phyloP scores from a whole-genome alignment of 257 asterid genomes.

The Penstemon barbatus region DNA sequence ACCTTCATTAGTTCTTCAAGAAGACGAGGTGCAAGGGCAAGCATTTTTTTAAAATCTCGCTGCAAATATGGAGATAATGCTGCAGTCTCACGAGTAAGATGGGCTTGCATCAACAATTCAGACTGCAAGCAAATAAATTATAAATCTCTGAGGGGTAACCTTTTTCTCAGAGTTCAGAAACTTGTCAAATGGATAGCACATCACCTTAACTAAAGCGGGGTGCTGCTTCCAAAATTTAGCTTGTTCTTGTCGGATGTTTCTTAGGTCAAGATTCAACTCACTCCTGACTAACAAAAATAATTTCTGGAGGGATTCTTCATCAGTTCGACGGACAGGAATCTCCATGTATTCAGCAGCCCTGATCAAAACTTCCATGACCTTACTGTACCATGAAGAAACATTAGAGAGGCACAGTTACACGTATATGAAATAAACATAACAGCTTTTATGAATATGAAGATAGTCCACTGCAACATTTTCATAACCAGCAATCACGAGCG shows the following conservation, averaged over 20 bases:
- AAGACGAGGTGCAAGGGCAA: constrained; percentile 95
- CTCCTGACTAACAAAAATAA: constrained; percentile 88
- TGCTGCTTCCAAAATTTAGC: constrained; percentile 97
- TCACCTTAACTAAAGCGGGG: constrained; percentile 97
- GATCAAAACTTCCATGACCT: constrained; percentile 91
- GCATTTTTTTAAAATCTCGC: constrained; percentile 78
- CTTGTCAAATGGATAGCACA: constrained; percentile 24
- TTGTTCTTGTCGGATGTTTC: constrained; percentile 92
- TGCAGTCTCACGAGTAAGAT: constrained; percentile 86
- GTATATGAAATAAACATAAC: not conserved
- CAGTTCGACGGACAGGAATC: constrained; percentile 93
- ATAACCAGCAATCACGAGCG: constrained; percentile 19
- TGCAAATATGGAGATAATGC: constrained; percentile 76
- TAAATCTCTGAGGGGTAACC: constrained; percentile 25
- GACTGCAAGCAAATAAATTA: constrained; percentile 53
- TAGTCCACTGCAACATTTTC: constrained; percentile 5
- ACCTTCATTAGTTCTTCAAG: constrained; percentile 99
- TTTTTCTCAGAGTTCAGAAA: constrained; percentile 23
- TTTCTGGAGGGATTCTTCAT: constrained; percentile 95
- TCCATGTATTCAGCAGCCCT: constrained; percentile 99
- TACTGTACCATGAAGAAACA: constrained; percentile 60
- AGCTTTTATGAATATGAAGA: not conserved
- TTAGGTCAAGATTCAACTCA: constrained; percentile 91
- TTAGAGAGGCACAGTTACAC: constrained; percentile 23
- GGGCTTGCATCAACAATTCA: constrained; percentile 95